Conservation (phyloP, 768 basidiomycete species). For the Lentinula edodes region DNA sequence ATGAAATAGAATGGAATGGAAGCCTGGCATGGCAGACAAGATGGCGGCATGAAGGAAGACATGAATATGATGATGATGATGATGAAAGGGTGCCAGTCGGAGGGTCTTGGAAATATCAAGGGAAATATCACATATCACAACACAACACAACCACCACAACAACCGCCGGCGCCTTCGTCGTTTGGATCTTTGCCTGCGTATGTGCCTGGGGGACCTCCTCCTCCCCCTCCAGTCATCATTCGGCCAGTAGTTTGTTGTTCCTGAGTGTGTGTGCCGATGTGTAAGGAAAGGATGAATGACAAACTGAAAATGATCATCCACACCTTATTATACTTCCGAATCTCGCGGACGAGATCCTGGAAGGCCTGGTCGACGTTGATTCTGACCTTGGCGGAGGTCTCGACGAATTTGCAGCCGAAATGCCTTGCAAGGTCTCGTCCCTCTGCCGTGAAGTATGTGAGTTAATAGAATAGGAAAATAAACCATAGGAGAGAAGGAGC, state of each 20-base stretch:
- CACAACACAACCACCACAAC: conserved; percentile 69
- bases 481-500: neutral
- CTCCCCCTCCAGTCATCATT: conserved; percentile 46
- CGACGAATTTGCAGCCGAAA: conserved; percentile 91
- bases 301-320: conserved; percentile 9
- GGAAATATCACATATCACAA: conserved; percentile 18
- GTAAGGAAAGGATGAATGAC: neutral
- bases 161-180: conserved; percentile 52
- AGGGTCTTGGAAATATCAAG: conserved; percentile 11
- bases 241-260: conserved; percentile 74
- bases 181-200: conserved; percentile 44
- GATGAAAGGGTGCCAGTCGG: neutral
- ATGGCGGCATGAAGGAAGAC: neutral
- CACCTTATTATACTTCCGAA: conserved; percentile 91
- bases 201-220: conserved; percentile 36
- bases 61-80: neutral
- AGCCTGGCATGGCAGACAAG: neutral
- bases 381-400: conserved; percentile 93
- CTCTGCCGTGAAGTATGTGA: conserved; percentile 47
- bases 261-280: conserved; percentile 36
- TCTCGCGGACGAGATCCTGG: conserved; percentile 87
- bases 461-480: neutral
- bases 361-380: conserved; percentile 98
- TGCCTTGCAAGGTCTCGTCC: conserved; percentile 95
- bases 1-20: neutral